Evolutionary conservation across 495 filamentous ascomycete species (phyloP), one percentile per base, ranked within the genome.

Genomic region (Sabuloglossum arenarium): DNA sequence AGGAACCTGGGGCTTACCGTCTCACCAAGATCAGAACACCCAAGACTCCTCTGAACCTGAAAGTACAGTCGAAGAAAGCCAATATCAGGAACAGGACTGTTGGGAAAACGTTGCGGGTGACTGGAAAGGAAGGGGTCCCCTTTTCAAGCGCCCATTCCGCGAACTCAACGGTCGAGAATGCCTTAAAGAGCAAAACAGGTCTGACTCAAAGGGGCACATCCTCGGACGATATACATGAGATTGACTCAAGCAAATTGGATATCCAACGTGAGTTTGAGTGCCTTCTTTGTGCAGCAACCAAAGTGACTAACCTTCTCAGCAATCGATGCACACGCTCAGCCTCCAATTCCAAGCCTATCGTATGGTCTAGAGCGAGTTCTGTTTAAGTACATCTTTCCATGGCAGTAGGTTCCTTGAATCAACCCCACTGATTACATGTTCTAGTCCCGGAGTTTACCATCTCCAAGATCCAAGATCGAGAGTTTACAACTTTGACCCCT

Each of bases 401-500:
- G 23, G n/a, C 28, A 24, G n/a, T 57, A 27, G 11, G 2, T 25
- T 19, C 11, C 37, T 6, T 37, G 27, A 24, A 25, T 57, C 16
- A 14, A 11, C 16, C 14, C 14, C 23, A 9, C 21, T 23, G 29
- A 19, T 9, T 37, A 6, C 34, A 43, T 30, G 24, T 46, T 21
- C n/a, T 42, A 81, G 76, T 66, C 86, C 88, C 3, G 90, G 91
- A 21, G 83, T 95, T 29, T 94, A 95, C 64, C 80, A 85, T 31
- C 78, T 99, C 29, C 88, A 90, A 63, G 93, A 97, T 63, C 84
- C 85, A 24, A 76, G 86, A 53, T 88, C 93, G 34, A 75, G 80
- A 11, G 86, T 95, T 39, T 97, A 75, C 72, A 97, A 97, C 64
- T 97, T 97, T 63, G 88, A 97, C 62, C 91, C 91, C 0, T 94